Evolutionary conservation across 139 green algal genomes (phyloP).

Genomic region (Coccomyxa sp.): DNA sequence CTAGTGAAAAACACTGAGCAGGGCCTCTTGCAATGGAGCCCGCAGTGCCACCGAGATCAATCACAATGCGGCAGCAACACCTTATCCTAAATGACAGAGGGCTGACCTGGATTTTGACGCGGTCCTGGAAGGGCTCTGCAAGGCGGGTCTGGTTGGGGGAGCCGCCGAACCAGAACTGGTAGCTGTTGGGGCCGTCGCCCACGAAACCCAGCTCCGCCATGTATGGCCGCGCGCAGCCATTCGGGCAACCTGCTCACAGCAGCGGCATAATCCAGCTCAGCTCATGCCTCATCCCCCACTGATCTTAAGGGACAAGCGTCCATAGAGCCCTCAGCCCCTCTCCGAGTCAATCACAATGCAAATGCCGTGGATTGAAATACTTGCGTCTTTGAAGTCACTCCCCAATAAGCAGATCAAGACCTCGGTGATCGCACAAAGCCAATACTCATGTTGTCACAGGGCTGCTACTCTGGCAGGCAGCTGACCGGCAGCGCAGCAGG

Average conservation of each 20-base stretch:
- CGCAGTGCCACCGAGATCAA: neutral
- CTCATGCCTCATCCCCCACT: neutral
- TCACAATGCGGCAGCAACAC: neutral
- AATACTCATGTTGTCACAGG: too few species aligned
- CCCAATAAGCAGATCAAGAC: neutral
- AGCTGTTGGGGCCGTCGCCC: constrained; percentile 94
- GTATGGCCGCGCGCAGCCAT: constrained; percentile 97
- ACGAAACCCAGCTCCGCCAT: constrained; percentile 99
- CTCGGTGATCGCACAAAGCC: too few species aligned
- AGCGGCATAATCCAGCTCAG: neutral
- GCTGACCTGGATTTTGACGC: constrained; percentile 65
- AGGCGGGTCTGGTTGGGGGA: constrained; percentile 78
- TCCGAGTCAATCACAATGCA: too few species aligned
- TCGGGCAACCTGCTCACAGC: constrained; percentile 81
- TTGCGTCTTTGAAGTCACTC: neutral
- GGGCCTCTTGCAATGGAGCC: neutral
- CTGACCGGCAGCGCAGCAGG: too few species aligned
- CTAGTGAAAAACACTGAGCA: neutral
- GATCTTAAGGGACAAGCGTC: neutral
- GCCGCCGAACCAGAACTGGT: constrained; percentile 96
- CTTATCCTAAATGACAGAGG: neutral
- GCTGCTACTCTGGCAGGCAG: too few species aligned
- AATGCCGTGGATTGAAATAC: too few species aligned
- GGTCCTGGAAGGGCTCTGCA: constrained; percentile 71
- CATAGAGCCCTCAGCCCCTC: neutral